Percentiles rank a stretch among this genome's conserved stretches.
These are phyloP conservation scores for Tilletia setariae DNA, from an alignment of 1,284 basidiomycete species.

Conservation along the genomic window DNA sequence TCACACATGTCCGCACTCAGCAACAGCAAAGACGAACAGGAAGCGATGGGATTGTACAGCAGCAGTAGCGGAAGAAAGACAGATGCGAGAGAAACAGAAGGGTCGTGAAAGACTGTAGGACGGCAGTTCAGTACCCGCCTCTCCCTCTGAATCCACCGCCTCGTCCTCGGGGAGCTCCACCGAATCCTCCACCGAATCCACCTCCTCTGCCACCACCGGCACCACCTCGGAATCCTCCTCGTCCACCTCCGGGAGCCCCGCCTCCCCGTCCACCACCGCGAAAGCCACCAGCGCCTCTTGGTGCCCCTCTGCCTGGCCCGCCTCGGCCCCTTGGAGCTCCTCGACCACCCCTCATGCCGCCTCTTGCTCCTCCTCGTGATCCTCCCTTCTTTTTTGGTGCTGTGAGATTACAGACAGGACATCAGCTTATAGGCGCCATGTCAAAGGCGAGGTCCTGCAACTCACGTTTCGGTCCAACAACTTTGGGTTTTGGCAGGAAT, in stretches of 20 bases:
- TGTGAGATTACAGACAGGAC: not conserved
- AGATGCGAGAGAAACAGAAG: too few relatives aligned
- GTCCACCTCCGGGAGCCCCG: slow-evolving; percentile 1
- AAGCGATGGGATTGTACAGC: too few relatives aligned
- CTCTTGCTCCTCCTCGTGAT: slow-evolving; percentile 19
- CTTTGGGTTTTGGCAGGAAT: slow-evolving; percentile 94
- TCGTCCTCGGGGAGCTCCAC: not conserved
- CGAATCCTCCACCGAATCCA: slow-evolving; percentile 15
- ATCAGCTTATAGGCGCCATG: slow-evolving; percentile 9
- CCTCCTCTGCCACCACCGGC: slow-evolving; percentile 24
- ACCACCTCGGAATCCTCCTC: slow-evolving; percentile 19
- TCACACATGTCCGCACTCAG: too few relatives aligned
- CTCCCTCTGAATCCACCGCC: not conserved
- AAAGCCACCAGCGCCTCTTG: slow-evolving; percentile 32
- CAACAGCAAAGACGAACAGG: too few relatives aligned
- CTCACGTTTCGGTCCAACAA: slow-evolving; percentile 32
- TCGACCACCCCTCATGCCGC: slow-evolving; percentile 20
- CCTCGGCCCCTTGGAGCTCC: slow-evolving; percentile 14
- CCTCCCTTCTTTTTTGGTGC: slow-evolving; percentile 25
- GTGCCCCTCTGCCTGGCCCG: slow-evolving; percentile 15
- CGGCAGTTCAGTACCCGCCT: too few relatives aligned
- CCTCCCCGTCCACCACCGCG: slow-evolving; percentile 28
- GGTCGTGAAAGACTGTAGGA: too few relatives aligned
- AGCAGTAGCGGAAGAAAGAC: too few relatives aligned
- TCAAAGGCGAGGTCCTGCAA: not conserved